Evolutionary conservation across 2,329 filamentous ascomycete genomes (phyloP).

Genomic region (Trichoderma sp.): DNA sequence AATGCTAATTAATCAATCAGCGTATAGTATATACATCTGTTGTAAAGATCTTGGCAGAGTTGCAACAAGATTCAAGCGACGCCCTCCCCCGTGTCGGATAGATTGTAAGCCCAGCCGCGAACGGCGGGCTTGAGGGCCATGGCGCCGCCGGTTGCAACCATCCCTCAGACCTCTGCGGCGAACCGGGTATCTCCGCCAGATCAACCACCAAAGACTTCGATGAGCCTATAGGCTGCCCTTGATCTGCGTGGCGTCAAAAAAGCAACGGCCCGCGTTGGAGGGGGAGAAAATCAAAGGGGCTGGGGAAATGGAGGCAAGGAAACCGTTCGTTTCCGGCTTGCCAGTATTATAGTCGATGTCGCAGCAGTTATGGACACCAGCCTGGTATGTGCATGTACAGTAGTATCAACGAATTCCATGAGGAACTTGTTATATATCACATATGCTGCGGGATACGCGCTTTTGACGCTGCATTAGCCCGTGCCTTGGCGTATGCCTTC

Average conservation of each 20-base stretch:
- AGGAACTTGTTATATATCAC: not conserved
- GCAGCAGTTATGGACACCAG: not conserved
- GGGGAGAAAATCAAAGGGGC: not conserved
- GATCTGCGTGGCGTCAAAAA: constrained; percentile 18
- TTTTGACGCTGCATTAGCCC: not conserved
- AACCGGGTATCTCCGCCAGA: constrained; percentile 4
- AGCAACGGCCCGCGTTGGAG: constrained; percentile 11
- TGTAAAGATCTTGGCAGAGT: constrained; percentile 7
- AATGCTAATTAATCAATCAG: not conserved
- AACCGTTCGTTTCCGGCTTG: not conserved
- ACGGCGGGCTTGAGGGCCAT: not conserved
- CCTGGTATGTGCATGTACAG: not conserved
- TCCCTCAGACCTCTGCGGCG: not conserved
- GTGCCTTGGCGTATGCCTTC: not conserved
- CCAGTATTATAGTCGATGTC: not conserved
- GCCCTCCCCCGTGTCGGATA: not conserved
- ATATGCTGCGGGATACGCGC: not conserved
- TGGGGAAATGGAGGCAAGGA: not conserved
- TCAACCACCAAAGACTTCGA: not conserved
- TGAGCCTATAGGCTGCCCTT: not conserved
- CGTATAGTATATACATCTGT: not conserved
- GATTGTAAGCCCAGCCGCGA: constrained; percentile 4
- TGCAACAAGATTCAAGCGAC: constrained; percentile 2
- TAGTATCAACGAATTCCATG: not conserved
- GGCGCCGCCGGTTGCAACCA: constrained; percentile 17